These are phyloP conservation scores for Erodium moschatum DNA, from an alignment of 441 rosid genomes.

Conservation along the genomic window DNA sequence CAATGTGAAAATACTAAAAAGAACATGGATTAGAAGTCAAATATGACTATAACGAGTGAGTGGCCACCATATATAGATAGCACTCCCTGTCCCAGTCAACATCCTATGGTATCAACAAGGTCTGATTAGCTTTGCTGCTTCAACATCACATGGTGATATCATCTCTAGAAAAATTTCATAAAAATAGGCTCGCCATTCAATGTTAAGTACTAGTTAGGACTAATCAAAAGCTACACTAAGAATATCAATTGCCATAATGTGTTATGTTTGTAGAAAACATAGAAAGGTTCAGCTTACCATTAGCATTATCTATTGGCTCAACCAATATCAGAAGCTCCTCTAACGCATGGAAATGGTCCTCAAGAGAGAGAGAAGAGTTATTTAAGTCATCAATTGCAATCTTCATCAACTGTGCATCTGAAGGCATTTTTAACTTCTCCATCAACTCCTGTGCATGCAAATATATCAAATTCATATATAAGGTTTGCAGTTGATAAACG, in stretches of 20 bases:
- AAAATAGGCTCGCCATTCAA: background rate
- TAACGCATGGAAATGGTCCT: constrained; percentile 65
- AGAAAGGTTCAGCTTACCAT: constrained; percentile 37
- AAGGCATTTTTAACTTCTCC: constrained; percentile 69
- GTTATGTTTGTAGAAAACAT: too few species aligned
- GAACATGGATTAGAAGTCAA: too few species aligned
- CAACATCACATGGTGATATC: background rate
- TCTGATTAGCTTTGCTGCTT: too few species aligned
- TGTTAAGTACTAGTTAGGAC: background rate
- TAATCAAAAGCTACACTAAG: background rate
- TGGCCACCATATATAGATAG: too few species aligned
- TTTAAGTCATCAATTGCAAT: constrained; percentile 62
- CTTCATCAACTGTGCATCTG: constrained; percentile 71
- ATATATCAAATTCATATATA: background rate
- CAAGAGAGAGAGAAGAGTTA: constrained; percentile 57
- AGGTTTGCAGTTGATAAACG: too few species aligned
- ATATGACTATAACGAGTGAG: too few species aligned
- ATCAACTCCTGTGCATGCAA: constrained; percentile 46
- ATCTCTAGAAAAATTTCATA: background rate
- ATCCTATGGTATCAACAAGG: too few species aligned
- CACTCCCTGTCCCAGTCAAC: too few species aligned
- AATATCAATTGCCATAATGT: background rate
- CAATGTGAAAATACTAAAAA: too few species aligned
- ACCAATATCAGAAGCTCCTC: constrained; percentile 74
- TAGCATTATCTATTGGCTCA: constrained; percentile 87